Evolutionary conservation across 2,329 filamentous ascomycete species (phyloP).

Genomic region (Thelonectria olida): DNA sequence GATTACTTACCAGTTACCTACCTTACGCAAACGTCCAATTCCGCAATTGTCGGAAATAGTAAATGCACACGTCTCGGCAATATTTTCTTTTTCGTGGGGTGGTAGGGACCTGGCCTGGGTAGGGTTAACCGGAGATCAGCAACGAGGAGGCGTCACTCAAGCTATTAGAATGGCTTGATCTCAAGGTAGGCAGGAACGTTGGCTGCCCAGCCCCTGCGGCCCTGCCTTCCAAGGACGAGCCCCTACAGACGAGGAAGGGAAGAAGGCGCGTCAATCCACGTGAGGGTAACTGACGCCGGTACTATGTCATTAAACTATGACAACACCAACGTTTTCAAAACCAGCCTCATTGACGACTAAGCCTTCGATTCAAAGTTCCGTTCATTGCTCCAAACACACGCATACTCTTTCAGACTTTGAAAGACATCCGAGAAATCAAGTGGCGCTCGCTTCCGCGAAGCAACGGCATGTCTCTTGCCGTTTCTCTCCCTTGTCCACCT

Average conservation of each 20-base stretch:
- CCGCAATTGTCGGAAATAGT: too few relatives aligned
- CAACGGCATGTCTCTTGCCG: background rate
- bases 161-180: too few relatives aligned
- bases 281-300: too few relatives aligned
- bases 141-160: background rate
- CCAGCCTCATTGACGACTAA: background rate
- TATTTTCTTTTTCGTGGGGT: background rate
- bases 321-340: background rate
- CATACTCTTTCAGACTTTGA: too few relatives aligned
- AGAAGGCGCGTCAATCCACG: background rate
- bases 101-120: background rate
- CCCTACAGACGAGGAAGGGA: background rate
- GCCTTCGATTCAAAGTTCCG: too few relatives aligned
- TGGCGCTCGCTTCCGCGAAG: conserved; percentile 1
- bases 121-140: background rate
- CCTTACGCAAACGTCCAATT: too few relatives aligned
- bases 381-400: background rate
- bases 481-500: background rate
- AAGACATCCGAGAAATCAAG: background rate
- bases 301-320: background rate
- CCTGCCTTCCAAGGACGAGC: background rate
- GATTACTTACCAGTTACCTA: too few relatives aligned
- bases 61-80: too few relatives aligned
- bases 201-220: background rate
- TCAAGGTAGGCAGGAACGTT: background rate